Base-by-base conservation (phyloP, 306 rosid species). In the Dryas alaskensis region DNA sequence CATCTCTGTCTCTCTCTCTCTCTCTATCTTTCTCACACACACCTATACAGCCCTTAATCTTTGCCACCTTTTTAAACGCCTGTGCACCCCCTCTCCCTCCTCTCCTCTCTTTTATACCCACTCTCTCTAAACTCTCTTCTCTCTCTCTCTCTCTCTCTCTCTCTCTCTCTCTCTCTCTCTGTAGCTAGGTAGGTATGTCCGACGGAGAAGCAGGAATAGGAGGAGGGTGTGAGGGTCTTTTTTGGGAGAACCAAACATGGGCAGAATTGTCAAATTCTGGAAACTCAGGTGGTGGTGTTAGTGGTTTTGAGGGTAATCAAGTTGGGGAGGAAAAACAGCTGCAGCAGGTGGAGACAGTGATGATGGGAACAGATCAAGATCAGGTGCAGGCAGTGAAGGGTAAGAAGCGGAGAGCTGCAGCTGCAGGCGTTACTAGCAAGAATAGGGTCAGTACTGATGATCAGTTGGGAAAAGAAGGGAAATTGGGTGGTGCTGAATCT, bases 221-320 rank as follows among this genome's bases (percentile, higher is more conserved):
- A 65, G 47, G n/a, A 59, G 7, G 53, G 12, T 49, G 48, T 1
- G 66, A 44, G 17, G 17, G 14, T 0, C 17, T 69, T 11, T 6
- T 73, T 4, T 82, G 81, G 82, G 82, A 68, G 68, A 78, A 73
- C 59, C 84, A 57, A 12, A 1, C 84, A 10, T 60, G 85, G 82
- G 72, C 31, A 19, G 52, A 74, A 39, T 60, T 79, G 12, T 53
- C 81, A 14, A 74, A 82, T 66, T 84, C 76, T 3, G 73, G 72
- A 4, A 66, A 83, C 54, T 65, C 70, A 0, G 53, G 62, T 27
- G 70, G 73, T 11, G 63, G 6, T 70, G 77, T 44, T 19, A 60
- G 55, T n/a, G 37, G 37, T 31, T 31, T 31, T 31, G 76, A 70
- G 58, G 52, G 46, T 9, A 22, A 53, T 31, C 16, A 10, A 54